These are phyloP conservation scores for Coniochaeta ligniaria DNA, from an alignment of 2,329 filamentous ascomycete genomes.

Conservation along the genomic window DNA sequence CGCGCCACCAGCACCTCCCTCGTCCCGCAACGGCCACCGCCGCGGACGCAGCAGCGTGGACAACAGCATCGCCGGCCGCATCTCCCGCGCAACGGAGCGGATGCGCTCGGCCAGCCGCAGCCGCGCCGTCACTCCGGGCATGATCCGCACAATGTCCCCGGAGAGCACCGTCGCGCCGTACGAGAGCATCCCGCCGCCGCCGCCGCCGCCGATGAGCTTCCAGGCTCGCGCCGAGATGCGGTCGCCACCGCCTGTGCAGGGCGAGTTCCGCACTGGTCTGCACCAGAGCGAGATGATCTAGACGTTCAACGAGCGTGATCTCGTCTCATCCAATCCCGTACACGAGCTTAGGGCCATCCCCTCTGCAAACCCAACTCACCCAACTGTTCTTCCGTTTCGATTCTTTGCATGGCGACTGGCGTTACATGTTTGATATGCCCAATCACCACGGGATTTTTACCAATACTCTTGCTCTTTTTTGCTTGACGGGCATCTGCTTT, in stretches of 20 bases:
- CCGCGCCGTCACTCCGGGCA: conserved; percentile 29
- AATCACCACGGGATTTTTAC: neutral
- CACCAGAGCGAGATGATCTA: conserved; percentile 51
- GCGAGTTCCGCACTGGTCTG: conserved; percentile 40
- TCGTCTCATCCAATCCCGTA: conserved; percentile 1
- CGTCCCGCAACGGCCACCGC: conserved; percentile 36
- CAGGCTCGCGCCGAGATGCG: conserved; percentile 26
- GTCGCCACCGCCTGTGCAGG: neutral
- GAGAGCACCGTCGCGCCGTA: conserved; percentile 28
- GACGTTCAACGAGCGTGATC: neutral
- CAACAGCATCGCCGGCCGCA: conserved; percentile 42
- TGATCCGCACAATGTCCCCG: conserved; percentile 28
- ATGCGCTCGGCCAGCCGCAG: conserved; percentile 53
- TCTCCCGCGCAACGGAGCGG: conserved; percentile 52
- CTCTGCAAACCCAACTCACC: neutral
- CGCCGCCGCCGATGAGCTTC: conserved; percentile 22
- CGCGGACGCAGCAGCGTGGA: conserved; percentile 51
- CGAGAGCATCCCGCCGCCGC: conserved; percentile 32
- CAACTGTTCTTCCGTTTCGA: conserved; percentile 4
- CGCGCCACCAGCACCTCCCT: conserved; percentile 35
- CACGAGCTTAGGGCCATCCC: neutral
- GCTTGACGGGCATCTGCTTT: neutral
- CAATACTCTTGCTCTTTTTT: conserved; percentile 5
- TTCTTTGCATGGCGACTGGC: conserved; percentile 27
- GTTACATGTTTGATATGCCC: conserved; percentile 1